A percentile compares a stretch with the other conserved stretches of the same genome.
phyloP scores from a whole-genome alignment of 1,284 basidiomycete genomes.

The Ustilago cynodontis region DNA sequence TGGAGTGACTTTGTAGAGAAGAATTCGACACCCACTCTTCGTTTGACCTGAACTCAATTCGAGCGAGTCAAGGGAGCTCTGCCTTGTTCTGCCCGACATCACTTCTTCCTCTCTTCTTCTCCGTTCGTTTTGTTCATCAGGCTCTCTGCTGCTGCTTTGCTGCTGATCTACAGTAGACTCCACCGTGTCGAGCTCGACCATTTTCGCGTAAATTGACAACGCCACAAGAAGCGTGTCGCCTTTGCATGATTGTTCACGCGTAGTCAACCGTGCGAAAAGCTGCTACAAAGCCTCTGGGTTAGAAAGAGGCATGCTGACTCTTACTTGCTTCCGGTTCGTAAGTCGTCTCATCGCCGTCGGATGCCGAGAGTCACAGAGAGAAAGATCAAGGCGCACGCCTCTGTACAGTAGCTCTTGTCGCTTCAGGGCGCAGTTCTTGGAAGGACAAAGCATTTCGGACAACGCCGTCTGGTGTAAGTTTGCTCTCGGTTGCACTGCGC shows the following conservation, averaged over 20 bases:
- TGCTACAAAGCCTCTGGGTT: background rate
- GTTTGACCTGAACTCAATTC: background rate
- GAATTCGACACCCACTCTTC: background rate
- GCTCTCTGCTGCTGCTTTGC: background rate
- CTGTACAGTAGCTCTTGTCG: background rate
- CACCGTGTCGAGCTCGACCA: slow-evolving; percentile 2
- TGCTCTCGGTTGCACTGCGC: background rate
- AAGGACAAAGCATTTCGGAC: background rate
- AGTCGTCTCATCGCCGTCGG: background rate
- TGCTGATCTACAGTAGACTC: background rate
- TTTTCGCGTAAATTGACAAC: slow-evolving; percentile 50
- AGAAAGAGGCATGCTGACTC: background rate
- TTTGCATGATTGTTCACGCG: slow-evolving; percentile 27
- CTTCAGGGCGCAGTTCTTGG: background rate
- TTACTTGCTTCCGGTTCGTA: background rate
- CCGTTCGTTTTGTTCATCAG: background rate
- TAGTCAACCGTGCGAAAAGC: slow-evolving; percentile 43
- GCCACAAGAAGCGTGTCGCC: slow-evolving; percentile 19
- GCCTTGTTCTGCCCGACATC: slow-evolving; percentile 1
- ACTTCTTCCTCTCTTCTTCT: background rate
- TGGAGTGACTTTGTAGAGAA: background rate
- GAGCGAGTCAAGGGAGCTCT: background rate
- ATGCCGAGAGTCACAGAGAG: slow-evolving; percentile 1
- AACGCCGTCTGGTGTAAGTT: background rate
- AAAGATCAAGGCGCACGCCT: background rate